Conservation (phyloP, 768 basidiomycete genomes). For the Naganishia kalamii region DNA sequence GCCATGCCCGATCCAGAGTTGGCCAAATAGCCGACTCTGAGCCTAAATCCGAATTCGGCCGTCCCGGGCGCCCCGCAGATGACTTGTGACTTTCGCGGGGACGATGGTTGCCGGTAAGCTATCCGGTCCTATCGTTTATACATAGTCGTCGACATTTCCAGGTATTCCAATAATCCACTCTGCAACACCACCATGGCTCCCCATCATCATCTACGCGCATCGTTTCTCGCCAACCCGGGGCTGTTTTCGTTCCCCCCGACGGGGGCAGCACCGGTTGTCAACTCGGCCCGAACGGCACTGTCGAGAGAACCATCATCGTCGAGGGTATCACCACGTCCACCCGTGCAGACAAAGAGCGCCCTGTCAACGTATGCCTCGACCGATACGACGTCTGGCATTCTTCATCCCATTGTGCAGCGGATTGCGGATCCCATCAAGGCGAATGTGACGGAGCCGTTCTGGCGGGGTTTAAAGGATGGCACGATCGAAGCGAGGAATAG, state of each 20-base stretch:
- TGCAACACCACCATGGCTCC: constrained; percentile 1
- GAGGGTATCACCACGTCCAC: too few species aligned
- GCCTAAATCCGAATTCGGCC: too few species aligned
- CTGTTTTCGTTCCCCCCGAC: not conserved
- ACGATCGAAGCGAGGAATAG: not conserved
- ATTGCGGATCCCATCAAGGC: not conserved
- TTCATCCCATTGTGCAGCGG: too few species aligned
- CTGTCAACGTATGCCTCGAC: not conserved
- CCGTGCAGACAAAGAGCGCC: not conserved
- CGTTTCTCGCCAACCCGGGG: not conserved
- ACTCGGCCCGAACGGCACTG: not conserved
- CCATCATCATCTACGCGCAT: constrained; percentile 3
- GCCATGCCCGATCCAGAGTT: too few species aligned
- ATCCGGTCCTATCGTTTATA: not conserved
- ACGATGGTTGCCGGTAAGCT: too few species aligned
- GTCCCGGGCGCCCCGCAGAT: too few species aligned
- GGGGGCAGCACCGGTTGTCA: not conserved
- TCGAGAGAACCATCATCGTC: too few species aligned
- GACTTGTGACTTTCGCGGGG: not conserved
- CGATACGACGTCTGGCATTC: too few species aligned
- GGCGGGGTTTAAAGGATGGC: constrained; percentile 2
- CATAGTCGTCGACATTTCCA: too few species aligned
- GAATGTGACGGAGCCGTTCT: constrained; percentile 4
- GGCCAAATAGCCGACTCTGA: too few species aligned
- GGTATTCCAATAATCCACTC: too few species aligned